Percentiles rank a stretch among this genome's conserved stretches.
Conservation (phyloP, 75 land plant species). For the Pinus albicaulis region DNA sequence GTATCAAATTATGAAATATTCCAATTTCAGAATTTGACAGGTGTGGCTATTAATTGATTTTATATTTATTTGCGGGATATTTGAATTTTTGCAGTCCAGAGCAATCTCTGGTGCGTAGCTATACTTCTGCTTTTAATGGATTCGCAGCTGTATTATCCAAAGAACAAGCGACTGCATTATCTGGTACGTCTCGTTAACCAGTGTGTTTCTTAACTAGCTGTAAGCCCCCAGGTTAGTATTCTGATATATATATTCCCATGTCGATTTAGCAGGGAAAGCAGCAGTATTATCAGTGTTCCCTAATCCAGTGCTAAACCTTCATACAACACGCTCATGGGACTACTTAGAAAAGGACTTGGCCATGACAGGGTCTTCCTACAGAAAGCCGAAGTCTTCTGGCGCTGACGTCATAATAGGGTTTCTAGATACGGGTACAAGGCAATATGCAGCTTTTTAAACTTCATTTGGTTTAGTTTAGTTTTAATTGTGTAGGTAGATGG, state of each 20-base stretch:
- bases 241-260: no score
- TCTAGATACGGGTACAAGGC: slow-evolving; percentile 82
- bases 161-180: slow-evolving; percentile 44
- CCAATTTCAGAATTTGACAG: background rate
- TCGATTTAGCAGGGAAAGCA: slow-evolving; percentile 28
- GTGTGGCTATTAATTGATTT: background rate
- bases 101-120: slow-evolving; percentile 45
- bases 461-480: no score
- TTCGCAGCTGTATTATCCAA: slow-evolving; percentile 75
- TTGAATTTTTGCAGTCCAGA: slow-evolving; percentile 28
- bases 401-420: slow-evolving; percentile 55
- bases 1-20: slow-evolving; percentile 16
- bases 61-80: background rate
- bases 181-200: slow-evolving; percentile 23
- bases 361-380: no score
- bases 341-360: slow-evolving; percentile 30
- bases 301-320: slow-evolving; percentile 47
- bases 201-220: background rate
- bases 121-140: slow-evolving; percentile 65
- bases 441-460: no score
- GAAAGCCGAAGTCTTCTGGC: no score
- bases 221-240: no score
- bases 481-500: no score
- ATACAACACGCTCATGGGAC: slow-evolving; percentile 88
- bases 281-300: slow-evolving; percentile 67